Evolutionary conservation across 1,139 yeast genomes (phyloP), one percentile per base, ranked within the genome.

Genomic region (Lodderomyces elongisporus): DNA sequence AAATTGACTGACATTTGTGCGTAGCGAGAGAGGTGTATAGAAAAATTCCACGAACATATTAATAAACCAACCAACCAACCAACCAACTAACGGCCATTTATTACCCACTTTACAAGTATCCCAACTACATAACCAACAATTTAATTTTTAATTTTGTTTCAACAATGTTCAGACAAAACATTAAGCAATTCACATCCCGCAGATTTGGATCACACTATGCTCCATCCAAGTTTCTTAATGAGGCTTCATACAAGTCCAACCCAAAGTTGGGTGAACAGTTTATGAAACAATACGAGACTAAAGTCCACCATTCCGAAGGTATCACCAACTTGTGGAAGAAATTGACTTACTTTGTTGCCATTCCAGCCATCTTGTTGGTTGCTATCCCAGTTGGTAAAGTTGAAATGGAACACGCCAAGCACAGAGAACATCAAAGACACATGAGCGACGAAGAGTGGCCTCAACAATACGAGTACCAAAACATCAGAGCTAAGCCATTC

Each of bases 381-480:
- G 84, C 93, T 32, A 71, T 82, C 55, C 88, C 88, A 65, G 85
- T 93, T 37, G 78, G 74, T 64, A 76, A 74, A 52, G 71, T 83
- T 56, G 98, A 91, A 70, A 62, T 71, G 54, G 85, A 83, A 60
- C 97, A 88, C 58, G 91, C 91, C 47, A 75, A 81, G 53, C 97
- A 89, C 74, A 77, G 95, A 66, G 75, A 74, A 58, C 96, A 89
- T 66, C 64, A 74, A 53, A 72, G 70, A 47, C 85, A 84, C 54
- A 70, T 85, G 41, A 56, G 80, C 28, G 96, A 88, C 60, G 93
- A 82, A 48, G 95, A 88, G 60, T 84, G 95, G 88, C 96, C 96
- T 52, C 69, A 64, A 43, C 93, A 83, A 65, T 85, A 85, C 70
- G 91, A 80, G 47, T 91, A 79, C 77, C 89, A 82, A 72, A 89